These are phyloP conservation scores for Coemansia sp. DNA, from an alignment of 192 early-diverging fungal species.

Conservation along the genomic window DNA sequence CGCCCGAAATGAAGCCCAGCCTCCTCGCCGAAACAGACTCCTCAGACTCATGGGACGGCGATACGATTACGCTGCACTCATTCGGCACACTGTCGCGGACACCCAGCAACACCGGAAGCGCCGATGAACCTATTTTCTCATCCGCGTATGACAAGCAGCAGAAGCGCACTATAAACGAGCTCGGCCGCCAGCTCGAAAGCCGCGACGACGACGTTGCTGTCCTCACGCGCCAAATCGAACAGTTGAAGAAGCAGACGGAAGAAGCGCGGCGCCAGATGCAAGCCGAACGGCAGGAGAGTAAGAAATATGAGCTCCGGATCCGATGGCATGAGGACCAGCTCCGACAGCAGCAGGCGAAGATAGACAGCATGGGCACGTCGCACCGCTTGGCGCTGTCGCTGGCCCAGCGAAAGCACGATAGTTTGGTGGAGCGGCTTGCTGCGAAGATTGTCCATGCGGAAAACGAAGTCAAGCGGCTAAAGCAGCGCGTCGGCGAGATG, in stretches of 20 bases:
- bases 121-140: conserved; percentile 7
- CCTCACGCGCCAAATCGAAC: conserved; percentile 12
- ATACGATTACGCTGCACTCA: conserved; percentile 17
- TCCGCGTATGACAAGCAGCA: conserved; percentile 27
- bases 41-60: conserved; percentile 28
- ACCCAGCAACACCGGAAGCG: conserved; percentile 7
- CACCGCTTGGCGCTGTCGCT: conserved; percentile 21
- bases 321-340: conserved; percentile 31
- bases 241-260: conserved; percentile 17
- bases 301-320: conserved; percentile 13
- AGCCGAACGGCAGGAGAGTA: conserved; percentile 4
- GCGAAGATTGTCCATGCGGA: conserved; percentile 18
- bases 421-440: conserved; percentile 15
- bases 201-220: conserved; percentile 24
- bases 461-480: conserved; percentile 10
- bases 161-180: conserved; percentile 28
- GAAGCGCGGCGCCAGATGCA: conserved; percentile 17
- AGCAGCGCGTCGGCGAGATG: conserved; percentile 20
- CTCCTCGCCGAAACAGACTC: neutral
- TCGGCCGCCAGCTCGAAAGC: conserved; percentile 24
- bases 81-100: conserved; percentile 5
- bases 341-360: conserved; percentile 12
- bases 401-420: conserved; percentile 19
- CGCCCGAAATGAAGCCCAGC: neutral
- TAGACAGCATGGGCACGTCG: neutral